phyloP scores from a whole-genome alignment of 176 grass and related monocot genomes.

The Canna indica region DNA sequence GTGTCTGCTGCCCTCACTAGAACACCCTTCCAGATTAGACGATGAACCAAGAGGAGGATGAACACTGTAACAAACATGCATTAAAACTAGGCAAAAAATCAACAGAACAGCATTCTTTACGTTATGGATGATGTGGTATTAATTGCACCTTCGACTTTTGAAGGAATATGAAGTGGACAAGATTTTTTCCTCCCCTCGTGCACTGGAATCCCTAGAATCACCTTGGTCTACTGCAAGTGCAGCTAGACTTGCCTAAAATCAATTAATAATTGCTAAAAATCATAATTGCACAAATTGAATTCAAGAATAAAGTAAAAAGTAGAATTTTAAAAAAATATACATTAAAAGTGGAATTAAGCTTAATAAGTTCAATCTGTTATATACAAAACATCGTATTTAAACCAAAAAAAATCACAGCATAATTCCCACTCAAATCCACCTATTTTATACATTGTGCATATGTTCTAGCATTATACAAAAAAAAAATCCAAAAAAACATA shows the following conservation, averaged over 20 bases:
- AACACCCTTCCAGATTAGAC: constrained; percentile 57
- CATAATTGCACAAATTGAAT: too few relatives aligned
- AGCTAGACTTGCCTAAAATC: neutral
- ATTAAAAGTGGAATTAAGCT: too few relatives aligned
- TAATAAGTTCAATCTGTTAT: too few relatives aligned
- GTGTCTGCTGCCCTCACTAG: constrained; percentile 18
- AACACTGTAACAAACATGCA: constrained; percentile 27
- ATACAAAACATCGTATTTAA: too few relatives aligned
- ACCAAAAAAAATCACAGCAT: too few relatives aligned
- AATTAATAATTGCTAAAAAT: too few relatives aligned
- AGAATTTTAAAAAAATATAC: too few relatives aligned
- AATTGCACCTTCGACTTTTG: neutral
- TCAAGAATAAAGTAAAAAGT: too few relatives aligned
- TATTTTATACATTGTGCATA: too few relatives aligned
- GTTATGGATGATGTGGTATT: neutral
- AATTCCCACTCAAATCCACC: too few relatives aligned
- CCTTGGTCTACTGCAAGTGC: neutral
- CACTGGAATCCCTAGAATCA: constrained; percentile 8
- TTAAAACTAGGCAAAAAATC: neutral
- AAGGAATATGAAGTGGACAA: neutral
- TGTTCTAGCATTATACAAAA: too few relatives aligned
- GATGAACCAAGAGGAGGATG: constrained; percentile 96
- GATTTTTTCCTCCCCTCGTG: neutral
- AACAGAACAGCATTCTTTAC: neutral
- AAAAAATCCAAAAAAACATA: too few relatives aligned